phyloP scores from a whole-genome alignment of 768 basidiomycete genomes.

The Boletus sensibilis region DNA sequence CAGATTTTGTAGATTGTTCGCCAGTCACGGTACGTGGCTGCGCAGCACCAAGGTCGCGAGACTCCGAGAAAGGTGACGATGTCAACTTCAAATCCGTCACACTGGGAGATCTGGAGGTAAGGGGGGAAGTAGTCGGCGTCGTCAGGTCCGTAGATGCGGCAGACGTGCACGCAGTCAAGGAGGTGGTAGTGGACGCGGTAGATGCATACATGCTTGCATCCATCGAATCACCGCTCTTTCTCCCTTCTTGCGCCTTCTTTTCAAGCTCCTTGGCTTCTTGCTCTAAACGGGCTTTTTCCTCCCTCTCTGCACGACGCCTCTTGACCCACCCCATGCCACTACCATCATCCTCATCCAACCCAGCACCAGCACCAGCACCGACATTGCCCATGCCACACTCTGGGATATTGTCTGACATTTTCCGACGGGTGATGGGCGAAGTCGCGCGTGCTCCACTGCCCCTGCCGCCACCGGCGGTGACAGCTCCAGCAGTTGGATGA shows the following conservation, averaged over 20 bases:
- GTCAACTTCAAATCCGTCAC: constrained; percentile 13
- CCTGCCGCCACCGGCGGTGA: constrained; percentile 18
- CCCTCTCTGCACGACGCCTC: constrained; percentile 57
- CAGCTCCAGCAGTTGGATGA: constrained; percentile 30
- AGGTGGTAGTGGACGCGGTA: constrained; percentile 25
- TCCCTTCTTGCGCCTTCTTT: constrained; percentile 17
- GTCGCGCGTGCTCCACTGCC: constrained; percentile 14
- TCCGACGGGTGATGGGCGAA: constrained; percentile 12
- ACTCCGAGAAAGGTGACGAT: constrained; percentile 3
- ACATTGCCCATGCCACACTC: constrained; percentile 33
- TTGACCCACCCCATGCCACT: constrained; percentile 87
- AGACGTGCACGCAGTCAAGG: constrained; percentile 23
- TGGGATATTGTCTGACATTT: constrained; percentile 16
- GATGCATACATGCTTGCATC: constrained; percentile 24
- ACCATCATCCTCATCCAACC: constrained; percentile 68
- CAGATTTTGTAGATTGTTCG: neutral
- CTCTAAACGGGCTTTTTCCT: constrained; percentile 36
- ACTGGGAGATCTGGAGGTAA: constrained; percentile 23
- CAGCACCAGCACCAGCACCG: constrained; percentile 13
- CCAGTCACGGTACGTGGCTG: neutral
- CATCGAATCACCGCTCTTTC: constrained; percentile 24
- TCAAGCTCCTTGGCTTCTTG: constrained; percentile 16
- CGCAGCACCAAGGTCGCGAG: neutral
- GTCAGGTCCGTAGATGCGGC: constrained; percentile 16
- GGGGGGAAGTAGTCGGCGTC: constrained; percentile 20